These are phyloP conservation scores for Adansonia digitata DNA, from an alignment of 345 rosid genomes.

Conservation along the genomic window DNA sequence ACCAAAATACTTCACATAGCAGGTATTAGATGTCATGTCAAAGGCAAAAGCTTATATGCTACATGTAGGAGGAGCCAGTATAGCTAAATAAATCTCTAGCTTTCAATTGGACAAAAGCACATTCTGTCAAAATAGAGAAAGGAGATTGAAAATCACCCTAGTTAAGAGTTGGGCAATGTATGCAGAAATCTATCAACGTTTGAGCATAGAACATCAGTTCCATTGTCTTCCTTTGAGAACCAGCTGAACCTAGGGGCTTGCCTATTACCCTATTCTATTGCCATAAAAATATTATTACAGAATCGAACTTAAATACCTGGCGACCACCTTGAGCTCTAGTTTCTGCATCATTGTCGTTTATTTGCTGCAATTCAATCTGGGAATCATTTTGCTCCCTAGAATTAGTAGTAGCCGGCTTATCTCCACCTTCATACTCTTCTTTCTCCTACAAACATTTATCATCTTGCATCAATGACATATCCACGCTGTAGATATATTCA, in stretches of 20 bases:
- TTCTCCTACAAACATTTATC: slow-evolving; percentile 33
- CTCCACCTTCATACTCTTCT: slow-evolving; percentile 42
- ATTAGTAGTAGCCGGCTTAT: slow-evolving; percentile 30
- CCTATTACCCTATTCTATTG: background rate
- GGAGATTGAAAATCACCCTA: background rate
- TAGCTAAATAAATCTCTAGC: background rate
- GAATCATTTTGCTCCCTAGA: slow-evolving; percentile 28
- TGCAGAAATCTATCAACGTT: background rate
- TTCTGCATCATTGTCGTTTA: slow-evolving; percentile 28
- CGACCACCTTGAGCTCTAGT: slow-evolving; percentile 33
- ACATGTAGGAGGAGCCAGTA: too few relatives aligned
- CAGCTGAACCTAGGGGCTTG: background rate
- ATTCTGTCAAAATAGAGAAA: background rate
- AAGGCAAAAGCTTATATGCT: background rate
- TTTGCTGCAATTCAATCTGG: slow-evolving; percentile 42
- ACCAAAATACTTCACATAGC: background rate
- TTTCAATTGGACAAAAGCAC: background rate
- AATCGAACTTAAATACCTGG: slow-evolving; percentile 51
- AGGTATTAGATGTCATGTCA: background rate
- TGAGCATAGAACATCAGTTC: background rate
- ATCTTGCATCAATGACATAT: background rate
- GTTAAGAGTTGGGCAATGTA: background rate
- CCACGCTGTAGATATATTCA: too few relatives aligned
- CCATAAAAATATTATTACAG: background rate
- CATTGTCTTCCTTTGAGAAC: background rate